Base-by-base conservation (phyloP, 257 asterid genomes). In the Solanum chmielewskii region DNA sequence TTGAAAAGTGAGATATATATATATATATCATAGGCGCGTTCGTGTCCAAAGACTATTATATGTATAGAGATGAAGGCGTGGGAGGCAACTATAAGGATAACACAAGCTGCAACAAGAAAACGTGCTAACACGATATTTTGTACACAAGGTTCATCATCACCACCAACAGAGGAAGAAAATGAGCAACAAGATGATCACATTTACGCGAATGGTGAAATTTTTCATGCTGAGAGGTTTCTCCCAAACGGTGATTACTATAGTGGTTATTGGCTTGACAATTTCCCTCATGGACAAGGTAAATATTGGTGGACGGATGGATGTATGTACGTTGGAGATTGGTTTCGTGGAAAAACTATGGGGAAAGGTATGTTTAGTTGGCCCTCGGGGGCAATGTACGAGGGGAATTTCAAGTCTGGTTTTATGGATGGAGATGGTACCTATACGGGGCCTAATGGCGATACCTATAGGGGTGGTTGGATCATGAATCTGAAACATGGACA, bases 221-320 rank as follows among this genome's bases (percentile, higher is more conserved):
- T 92, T 76, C 97, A 94, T 9, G 93, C 94, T 1, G 99, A 96
- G 89, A 91, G 92, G 60, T 95, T 93, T 90, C 95, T 96, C 11
- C 94, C 97, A 7, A 95, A 96, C 39, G 99, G 98, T 11, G 99
- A 96, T 87, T 95, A 96, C 64, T 96, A 96, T 90, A 89, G 94
- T 0, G 99, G 99, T 2, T 91, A 85, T 88, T 96, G 99, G 98
- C 87, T 92, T 2, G 97, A 96, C 44, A 93, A 88, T 87, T 94
- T 94, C 80, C 99, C 99, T 2, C 99, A 96, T 23, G 99, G 98
- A 4, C 86, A 87, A 4, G 99, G 99, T 1, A 96, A 95, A 83
- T 96, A 96, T 75, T 93, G 95, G 97, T 96, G 99, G 99, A 94
- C 98, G 0, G 99, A 95, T 62, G 99, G 99, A 1, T 96, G 99